phyloP scores from a whole-genome alignment of 2,329 filamentous ascomycete genomes.

The Venturia nashicola region DNA sequence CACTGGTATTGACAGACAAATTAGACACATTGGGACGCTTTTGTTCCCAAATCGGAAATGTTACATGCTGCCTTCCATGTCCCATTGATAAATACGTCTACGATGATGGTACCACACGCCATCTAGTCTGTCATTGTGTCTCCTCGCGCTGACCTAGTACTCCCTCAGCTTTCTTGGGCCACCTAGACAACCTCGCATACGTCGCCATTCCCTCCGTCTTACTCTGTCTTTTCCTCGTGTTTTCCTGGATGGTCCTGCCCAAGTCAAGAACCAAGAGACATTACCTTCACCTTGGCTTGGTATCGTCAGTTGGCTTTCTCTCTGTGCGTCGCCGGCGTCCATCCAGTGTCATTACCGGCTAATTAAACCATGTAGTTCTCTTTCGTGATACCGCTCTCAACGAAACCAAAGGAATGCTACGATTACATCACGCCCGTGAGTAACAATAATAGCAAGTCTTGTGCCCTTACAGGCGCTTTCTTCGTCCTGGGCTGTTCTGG shows the following conservation, averaged over 20 bases:
- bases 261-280: conserved; percentile 77
- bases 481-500: conserved; percentile 63
- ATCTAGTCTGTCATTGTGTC: conserved; percentile 19
- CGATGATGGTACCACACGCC: conserved; percentile 31
- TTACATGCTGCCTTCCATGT: conserved; percentile 72
- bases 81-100: conserved; percentile 65
- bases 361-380: conserved; percentile 44
- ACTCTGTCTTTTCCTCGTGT: conserved; percentile 58
- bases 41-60: conserved; percentile 28
- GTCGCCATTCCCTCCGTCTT: conserved; percentile 59
- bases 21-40: conserved; percentile 41
- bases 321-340: not conserved
- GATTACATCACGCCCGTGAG: conserved; percentile 77
- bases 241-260: conserved; percentile 68
- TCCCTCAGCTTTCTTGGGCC: not conserved
- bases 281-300: conserved; percentile 73
- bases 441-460: conserved; percentile 61
- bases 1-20: conserved; percentile 21
- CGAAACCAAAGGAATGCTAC: conserved; percentile 55
- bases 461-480: conserved; percentile 68
- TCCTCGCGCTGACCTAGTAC: not conserved
- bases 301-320: conserved; percentile 32
- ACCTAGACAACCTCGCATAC: conserved; percentile 51
- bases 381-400: conserved; percentile 69
- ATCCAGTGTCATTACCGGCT: not conserved